These are phyloP conservation scores for Pancytospora epiphaga DNA, from an alignment of 371 early-diverging fungal species.

Conservation along the genomic window DNA sequence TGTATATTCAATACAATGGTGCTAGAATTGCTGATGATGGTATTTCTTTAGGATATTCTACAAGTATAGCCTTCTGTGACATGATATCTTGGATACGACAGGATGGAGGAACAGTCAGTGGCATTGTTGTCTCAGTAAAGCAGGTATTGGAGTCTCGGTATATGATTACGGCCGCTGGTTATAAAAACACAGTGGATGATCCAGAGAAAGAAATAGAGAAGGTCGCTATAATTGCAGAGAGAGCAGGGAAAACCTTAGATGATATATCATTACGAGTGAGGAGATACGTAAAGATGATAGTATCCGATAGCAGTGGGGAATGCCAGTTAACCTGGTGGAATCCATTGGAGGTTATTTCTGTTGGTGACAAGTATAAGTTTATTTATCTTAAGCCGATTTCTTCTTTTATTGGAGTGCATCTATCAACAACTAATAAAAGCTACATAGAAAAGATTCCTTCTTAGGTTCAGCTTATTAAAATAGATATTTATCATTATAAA, in stretches of 20 bases:
- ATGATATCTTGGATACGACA: conserved; percentile 28
- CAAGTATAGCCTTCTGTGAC: conserved; percentile 35
- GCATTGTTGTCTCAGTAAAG: conserved; percentile 29
- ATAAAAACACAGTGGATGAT: conserved; percentile 38
- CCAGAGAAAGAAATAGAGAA: conserved; percentile 54
- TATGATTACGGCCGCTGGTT: conserved; percentile 31
- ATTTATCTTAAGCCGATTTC: conserved; percentile 27
- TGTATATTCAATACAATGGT: conserved; percentile 29
- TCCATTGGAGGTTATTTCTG: conserved; percentile 21
- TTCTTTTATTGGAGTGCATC: conserved; percentile 24
- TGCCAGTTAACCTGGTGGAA: conserved; percentile 55
- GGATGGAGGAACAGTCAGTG: conserved; percentile 41
- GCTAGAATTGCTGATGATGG: neutral
- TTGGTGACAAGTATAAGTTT: conserved; percentile 26
- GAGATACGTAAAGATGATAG: conserved; percentile 36
- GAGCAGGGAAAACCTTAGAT: conserved; percentile 16
- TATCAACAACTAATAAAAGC: conserved; percentile 44
- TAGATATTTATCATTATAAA: no score
- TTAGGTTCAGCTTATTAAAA: no score
- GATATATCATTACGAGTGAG: conserved; percentile 36
- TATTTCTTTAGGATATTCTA: conserved; percentile 41
- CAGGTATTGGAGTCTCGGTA: conserved; percentile 45
- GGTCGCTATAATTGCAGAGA: conserved; percentile 27
- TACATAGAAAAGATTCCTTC: conserved; percentile 21
- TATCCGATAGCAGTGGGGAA: conserved; percentile 39